phyloP scores from a whole-genome alignment of 805 yeast genomes.

The Grigorovia humatica region DNA sequence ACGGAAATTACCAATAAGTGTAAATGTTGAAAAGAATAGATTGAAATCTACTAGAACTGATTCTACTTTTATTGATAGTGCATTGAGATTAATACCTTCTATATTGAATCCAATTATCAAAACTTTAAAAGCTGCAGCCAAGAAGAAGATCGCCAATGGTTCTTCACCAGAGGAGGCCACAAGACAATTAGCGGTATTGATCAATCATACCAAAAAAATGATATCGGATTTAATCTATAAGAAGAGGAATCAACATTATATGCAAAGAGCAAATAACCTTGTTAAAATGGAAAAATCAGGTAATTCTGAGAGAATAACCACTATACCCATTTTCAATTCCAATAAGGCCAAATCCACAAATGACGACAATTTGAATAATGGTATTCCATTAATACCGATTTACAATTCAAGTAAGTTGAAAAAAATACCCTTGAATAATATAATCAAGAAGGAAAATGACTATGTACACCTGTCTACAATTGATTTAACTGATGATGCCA shows the following conservation, averaged over 20 bases:
- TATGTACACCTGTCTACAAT: neutral
- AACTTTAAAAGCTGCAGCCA: constrained; percentile 28
- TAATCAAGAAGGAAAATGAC: neutral
- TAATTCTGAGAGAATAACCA: neutral
- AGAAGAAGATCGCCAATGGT: constrained; percentile 26
- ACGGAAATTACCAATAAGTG: constrained; percentile 13
- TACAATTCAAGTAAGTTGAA: neutral
- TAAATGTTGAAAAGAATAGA: neutral
- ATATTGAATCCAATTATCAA: constrained; percentile 24
- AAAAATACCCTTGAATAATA: neutral
- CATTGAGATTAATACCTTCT: constrained; percentile 17
- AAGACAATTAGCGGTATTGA: constrained; percentile 20
- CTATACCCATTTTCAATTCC: neutral
- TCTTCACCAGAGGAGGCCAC: constrained; percentile 26
- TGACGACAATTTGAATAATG: neutral
- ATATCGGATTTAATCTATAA: constrained; percentile 13
- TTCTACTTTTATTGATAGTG: constrained; percentile 8
- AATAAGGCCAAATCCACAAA: neutral
- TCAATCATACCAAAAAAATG: constrained; percentile 24
- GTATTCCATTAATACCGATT: neutral
- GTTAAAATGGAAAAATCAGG: constrained; percentile 5
- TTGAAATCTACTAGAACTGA: constrained; percentile 2
- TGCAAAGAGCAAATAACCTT: constrained; percentile 4
- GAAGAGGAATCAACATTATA: constrained; percentile 1
- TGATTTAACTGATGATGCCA: neutral